These are phyloP conservation scores for Centrapalus pauciflorus DNA, from an alignment of 129 eudicot species.

Conservation along the genomic window DNA sequence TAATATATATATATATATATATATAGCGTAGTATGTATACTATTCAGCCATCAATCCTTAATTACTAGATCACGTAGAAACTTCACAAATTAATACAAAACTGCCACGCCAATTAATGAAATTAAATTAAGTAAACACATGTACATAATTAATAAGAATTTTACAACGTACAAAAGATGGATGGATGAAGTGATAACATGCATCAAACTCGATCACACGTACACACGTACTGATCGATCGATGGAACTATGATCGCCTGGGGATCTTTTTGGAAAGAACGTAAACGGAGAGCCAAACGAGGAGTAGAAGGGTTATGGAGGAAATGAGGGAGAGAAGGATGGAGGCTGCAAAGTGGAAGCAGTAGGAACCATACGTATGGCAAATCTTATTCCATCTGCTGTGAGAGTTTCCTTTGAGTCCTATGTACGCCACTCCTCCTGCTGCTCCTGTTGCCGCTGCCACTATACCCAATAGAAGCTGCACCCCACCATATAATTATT, in stretches of 20 bases:
- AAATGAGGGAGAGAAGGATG: constrained; percentile 33
- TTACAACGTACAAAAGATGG: too few species aligned
- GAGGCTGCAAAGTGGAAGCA: constrained; percentile 52
- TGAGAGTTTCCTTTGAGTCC: constrained; percentile 73
- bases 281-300: constrained; percentile 48
- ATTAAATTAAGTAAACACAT: too few species aligned
- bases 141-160: too few species aligned
- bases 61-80: too few species aligned
- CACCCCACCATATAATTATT: not conserved
- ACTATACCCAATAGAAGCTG: constrained; percentile 74
- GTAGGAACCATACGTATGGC: constrained; percentile 38
- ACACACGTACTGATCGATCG: too few species aligned
- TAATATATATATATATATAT: too few species aligned
- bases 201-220: too few species aligned
- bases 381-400: constrained; percentile 46
- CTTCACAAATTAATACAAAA: too few species aligned
- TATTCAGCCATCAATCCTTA: too few species aligned
- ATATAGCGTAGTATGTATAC: too few species aligned
- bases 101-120: too few species aligned
- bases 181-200: too few species aligned
- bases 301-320: constrained; percentile 51
- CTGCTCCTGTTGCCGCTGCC: constrained; percentile 70
- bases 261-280: constrained; percentile 48
- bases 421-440: constrained; percentile 65
- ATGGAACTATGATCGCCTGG: not conserved